Evolutionary conservation across 305 asterid species (phyloP), one percentile per base, ranked within the genome.

Genomic region (Fraxinus xanthoxyloides): DNA sequence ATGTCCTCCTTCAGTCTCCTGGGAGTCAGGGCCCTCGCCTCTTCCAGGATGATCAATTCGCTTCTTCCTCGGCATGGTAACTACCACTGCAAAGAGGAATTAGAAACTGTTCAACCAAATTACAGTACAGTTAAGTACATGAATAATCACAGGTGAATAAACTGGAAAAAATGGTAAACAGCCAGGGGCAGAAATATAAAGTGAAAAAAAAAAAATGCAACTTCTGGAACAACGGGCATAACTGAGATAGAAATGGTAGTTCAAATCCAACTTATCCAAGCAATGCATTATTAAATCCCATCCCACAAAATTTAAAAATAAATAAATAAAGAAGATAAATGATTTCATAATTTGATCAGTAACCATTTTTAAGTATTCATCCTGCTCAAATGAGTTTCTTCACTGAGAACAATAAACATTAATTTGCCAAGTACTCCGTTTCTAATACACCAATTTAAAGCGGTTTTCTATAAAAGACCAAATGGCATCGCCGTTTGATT

Each of bases 31-130:
- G 87, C 93, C 79, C 86, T 92, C 93, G 35, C 95, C 89, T 78
- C 86, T 69, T 26, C 94, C 88, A 77, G 94, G 88, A 83, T 59
- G 79, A 26, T 90, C 95, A 78, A 92, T 89, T 83, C 94, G 85
- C 85, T 86, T 92, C 92, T 93, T 95, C 83, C 98, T 87, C 85
- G 82, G 91, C 98, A 95, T 95, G 78, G 46, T 82, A 76, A 76
- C 82, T 86, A 78, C 98, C 90, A 77, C 4, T 79, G 75, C 56
- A 86, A 48, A 70, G 35, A 28, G 43, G 75, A 70, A 70, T 31
- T 13, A 70, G 40, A 70, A 70, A 31, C 24, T 70, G 75, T 15
- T 70, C 38, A 30, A 31, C 75, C 13, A 5, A 75, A 13, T 28
- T 9, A 38, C 40, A 72, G 9, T 12, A 79, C 23, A 63, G 34